phyloP scores from a whole-genome alignment of 1,284 basidiomycete genomes.

The Schizophyllum commune region DNA sequence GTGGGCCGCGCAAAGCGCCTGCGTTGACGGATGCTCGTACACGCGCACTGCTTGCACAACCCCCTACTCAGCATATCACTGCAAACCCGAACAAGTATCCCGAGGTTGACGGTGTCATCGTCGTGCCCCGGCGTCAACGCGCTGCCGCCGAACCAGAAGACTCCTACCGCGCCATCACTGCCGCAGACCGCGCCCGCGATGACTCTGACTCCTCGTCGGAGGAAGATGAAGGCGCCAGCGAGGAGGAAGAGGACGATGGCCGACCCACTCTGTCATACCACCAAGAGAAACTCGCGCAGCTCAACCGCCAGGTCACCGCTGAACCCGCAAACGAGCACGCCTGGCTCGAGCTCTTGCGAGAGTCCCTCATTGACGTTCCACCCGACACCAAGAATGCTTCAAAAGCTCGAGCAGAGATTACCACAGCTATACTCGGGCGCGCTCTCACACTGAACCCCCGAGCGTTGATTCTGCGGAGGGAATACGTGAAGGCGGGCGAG shows the following conservation, averaged over 20 bases:
- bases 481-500: constrained; percentile 63
- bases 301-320: constrained; percentile 47
- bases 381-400: constrained; percentile 54
- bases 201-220: constrained; percentile 34
- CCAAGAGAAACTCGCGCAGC: constrained; percentile 45
- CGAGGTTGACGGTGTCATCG: constrained; percentile 62
- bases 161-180: constrained; percentile 45
- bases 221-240: constrained; percentile 19
- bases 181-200: constrained; percentile 24
- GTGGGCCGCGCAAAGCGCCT: constrained; percentile 40
- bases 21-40: constrained; percentile 46
- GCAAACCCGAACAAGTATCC: constrained; percentile 36
- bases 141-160: constrained; percentile 25
- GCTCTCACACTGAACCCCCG: constrained; percentile 50
- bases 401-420: constrained; percentile 60
- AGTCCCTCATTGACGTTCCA: constrained; percentile 52
- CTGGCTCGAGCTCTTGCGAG: constrained; percentile 64
- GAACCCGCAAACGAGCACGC: constrained; percentile 44
- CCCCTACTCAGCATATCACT: constrained; percentile 29
- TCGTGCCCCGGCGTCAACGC: constrained; percentile 34
- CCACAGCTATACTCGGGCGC: constrained; percentile 57
- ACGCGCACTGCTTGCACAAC: constrained; percentile 40
- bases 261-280: constrained; percentile 36
- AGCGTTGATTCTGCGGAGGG: constrained; percentile 47
- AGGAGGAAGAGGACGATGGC: constrained; percentile 25